These are phyloP conservation scores for Trapa incisa DNA, from an alignment of 345 rosid species.

Conservation along the genomic window DNA sequence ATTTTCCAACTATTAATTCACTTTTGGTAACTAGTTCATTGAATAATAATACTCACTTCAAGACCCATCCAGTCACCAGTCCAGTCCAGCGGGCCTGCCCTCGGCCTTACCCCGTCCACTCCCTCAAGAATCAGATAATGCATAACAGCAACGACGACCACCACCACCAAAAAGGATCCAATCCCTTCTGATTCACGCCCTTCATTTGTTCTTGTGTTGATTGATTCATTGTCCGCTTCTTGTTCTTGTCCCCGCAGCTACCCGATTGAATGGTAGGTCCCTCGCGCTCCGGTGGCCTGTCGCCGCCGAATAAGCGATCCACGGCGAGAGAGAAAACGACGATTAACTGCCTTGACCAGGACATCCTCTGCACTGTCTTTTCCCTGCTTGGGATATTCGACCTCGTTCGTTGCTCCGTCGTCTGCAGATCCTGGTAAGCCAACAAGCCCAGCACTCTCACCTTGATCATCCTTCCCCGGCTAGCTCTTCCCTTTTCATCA, in stretches of 20 bases:
- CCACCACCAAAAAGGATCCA: too few species aligned
- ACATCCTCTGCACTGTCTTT: slow-evolving; percentile 56
- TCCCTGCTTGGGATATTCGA: slow-evolving; percentile 61
- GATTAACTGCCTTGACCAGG: slow-evolving; percentile 29
- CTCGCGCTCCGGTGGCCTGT: slow-evolving; percentile 12
- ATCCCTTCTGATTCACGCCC: too few species aligned
- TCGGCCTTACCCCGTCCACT: too few species aligned
- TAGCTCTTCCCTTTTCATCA: neutral
- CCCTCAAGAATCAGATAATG: too few species aligned
- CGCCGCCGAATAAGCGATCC: slow-evolving; percentile 35
- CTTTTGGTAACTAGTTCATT: too few species aligned
- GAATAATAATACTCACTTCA: too few species aligned
- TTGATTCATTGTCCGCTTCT: too few species aligned
- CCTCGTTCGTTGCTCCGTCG: slow-evolving; percentile 64
- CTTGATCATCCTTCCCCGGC: neutral
- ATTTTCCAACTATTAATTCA: too few species aligned
- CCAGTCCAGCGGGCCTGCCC: too few species aligned
- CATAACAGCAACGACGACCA: too few species aligned
- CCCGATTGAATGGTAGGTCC: neutral
- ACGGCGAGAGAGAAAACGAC: slow-evolving; percentile 16
- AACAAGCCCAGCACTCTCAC: neutral
- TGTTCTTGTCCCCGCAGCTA: neutral
- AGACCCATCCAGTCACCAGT: too few species aligned
- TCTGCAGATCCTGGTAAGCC: slow-evolving; percentile 63
- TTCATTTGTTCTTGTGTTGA: too few species aligned